Evolutionary conservation across 139 green algal species (phyloP).

Genomic region (Tetradesmus obliquus): DNA sequence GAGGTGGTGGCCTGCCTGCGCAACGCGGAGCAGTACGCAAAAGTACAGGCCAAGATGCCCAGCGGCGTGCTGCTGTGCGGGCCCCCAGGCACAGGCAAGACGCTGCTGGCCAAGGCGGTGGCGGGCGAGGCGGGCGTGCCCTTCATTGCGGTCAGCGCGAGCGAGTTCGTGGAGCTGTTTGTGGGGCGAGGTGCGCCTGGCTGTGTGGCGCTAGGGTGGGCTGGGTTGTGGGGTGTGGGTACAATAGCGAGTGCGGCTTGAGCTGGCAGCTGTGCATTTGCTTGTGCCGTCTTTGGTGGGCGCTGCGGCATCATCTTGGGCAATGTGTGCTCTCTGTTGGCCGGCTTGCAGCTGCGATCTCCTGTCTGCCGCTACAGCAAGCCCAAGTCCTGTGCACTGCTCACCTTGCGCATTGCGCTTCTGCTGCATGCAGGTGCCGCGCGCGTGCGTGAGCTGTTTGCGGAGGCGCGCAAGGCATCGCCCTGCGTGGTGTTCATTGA

Average conservation of each 20-base stretch:
- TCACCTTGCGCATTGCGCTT: neutral
- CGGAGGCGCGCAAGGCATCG: conserved; percentile 85
- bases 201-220: neutral
- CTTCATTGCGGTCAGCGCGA: conserved; percentile 94
- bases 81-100: conserved; percentile 88
- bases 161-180: conserved; percentile 99
- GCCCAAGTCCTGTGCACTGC: neutral
- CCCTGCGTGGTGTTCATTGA: conserved; percentile 98
- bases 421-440: conserved; percentile 37
- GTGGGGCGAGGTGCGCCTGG: conserved; percentile 70
- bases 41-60: conserved; percentile 75
- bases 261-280: neutral
- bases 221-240: no score
- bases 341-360: neutral
- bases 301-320: neutral
- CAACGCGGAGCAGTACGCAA: conserved; percentile 60
- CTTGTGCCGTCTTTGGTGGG: neutral
- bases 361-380: no score
- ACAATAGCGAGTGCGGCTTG: no score
- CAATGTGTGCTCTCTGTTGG: no score
- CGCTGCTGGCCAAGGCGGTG: conserved; percentile 87
- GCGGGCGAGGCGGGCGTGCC: conserved; percentile 91
- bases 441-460: conserved; percentile 85
- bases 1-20: conserved; percentile 72
- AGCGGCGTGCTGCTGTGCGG: conserved; percentile 83